A percentile compares a stretch with the other conserved stretches of the same genome.
These are phyloP conservation scores for Crithidia fasciculata DNA, from an alignment of 208 protist species.

Conservation along the genomic window DNA sequence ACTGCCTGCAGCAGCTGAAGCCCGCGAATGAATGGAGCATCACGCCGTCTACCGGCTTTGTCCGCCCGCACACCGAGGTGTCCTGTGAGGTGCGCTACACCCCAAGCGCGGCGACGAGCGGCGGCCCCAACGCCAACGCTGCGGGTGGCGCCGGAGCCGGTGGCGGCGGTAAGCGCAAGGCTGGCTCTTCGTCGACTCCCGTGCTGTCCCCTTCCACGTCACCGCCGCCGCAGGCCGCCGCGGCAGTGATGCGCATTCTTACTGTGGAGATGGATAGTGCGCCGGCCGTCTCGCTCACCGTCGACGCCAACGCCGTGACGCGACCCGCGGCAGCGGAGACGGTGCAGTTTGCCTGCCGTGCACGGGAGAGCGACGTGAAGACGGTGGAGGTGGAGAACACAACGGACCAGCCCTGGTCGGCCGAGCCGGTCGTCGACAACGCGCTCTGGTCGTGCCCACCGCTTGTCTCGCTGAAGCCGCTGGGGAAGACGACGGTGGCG, in stretches of 20 bases:
- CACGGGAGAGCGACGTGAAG: constrained; percentile 71
- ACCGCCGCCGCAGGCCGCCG: not conserved
- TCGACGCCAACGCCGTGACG: constrained; percentile 86
- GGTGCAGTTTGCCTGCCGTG: constrained; percentile 83
- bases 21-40: constrained; percentile 77
- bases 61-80: constrained; percentile 90
- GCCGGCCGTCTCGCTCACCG: constrained; percentile 68
- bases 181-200: not conserved
- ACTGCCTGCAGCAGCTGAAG: constrained; percentile 25
- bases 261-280: constrained; percentile 85
- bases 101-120: constrained; percentile 39
- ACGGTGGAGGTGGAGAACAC: constrained; percentile 87
- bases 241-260: constrained; percentile 38
- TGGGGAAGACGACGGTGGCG: constrained; percentile 51
- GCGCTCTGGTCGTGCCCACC: constrained; percentile 71
- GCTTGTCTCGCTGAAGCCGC: constrained; percentile 81
- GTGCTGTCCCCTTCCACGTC: not conserved
- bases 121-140: not conserved
- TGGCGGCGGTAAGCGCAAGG: constrained; percentile 7
- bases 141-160: not conserved
- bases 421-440: constrained; percentile 88
- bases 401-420: constrained; percentile 73
- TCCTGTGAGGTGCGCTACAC: constrained; percentile 91
- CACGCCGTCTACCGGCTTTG: constrained; percentile 76
- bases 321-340: constrained; percentile 68